Evolutionary conservation across 139 green algal genomes (phyloP).

Genomic region (Ettlia oleoabundans): DNA sequence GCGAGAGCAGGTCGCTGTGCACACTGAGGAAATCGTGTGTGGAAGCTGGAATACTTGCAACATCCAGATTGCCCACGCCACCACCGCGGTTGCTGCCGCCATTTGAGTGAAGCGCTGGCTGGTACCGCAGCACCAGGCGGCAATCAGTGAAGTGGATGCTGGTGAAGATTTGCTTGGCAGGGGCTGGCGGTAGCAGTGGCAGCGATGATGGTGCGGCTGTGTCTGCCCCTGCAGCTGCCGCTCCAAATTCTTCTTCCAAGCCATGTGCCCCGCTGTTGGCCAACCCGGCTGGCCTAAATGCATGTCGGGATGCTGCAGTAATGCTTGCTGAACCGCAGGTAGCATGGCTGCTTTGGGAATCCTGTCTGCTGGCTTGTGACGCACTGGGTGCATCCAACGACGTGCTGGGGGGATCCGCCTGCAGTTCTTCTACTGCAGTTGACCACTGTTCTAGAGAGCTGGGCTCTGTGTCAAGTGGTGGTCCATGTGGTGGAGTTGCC

Average conservation of each 20-base stretch:
- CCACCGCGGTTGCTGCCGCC: conserved; percentile 8
- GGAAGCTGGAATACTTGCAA: conserved; percentile 10
- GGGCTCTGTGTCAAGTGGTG: background rate
- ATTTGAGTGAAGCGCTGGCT: background rate
- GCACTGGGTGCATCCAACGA: background rate
- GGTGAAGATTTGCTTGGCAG: background rate
- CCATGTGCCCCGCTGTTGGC: no score
- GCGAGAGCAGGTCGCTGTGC: conserved; percentile 26
- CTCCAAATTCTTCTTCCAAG: no score
- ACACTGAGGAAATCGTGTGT: conserved; percentile 26
- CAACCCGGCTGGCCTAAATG: no score
- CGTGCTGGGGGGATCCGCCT: background rate
- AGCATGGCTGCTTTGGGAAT: no score
- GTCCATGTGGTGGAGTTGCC: no score
- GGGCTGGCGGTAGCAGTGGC: background rate
- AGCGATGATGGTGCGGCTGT: background rate
- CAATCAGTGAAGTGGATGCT: conserved; percentile 15
- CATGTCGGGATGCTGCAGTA: no score
- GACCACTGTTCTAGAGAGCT: background rate
- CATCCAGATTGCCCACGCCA: background rate
- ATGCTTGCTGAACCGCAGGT: background rate
- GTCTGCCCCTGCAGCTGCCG: background rate
- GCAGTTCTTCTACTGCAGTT: background rate
- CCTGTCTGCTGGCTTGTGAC: no score
- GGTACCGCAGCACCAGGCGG: conserved; percentile 16